A percentile compares a stretch with the other conserved stretches of the same genome.
Evolutionary conservation across 2,329 filamentous ascomycete genomes (phyloP).

Genomic region (Aspergillus fructus): DNA sequence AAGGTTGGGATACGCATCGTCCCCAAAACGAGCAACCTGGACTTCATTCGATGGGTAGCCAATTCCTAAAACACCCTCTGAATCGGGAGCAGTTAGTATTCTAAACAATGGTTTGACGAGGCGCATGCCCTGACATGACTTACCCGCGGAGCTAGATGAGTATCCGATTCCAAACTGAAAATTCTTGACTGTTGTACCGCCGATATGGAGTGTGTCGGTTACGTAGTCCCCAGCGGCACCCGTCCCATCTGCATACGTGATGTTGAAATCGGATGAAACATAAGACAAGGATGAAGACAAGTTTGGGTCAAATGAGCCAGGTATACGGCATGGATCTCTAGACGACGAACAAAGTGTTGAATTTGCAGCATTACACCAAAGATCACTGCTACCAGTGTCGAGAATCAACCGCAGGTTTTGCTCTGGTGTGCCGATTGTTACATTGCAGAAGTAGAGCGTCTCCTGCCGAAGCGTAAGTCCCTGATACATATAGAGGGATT

Average conservation of each 20-base stretch:
- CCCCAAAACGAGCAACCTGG: constrained; percentile 50
- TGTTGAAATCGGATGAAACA: constrained; percentile 77
- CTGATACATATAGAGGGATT: background rate
- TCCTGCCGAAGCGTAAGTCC: constrained; percentile 30
- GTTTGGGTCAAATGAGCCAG: constrained; percentile 55
- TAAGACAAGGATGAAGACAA: constrained; percentile 73
- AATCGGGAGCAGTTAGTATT: background rate
- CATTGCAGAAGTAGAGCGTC: constrained; percentile 60
- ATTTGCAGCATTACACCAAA: constrained; percentile 57
- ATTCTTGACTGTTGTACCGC: constrained; percentile 47
- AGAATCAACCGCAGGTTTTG: constrained; percentile 58
- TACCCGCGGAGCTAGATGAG: constrained; percentile 49
- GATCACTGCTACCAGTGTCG: constrained; percentile 63
- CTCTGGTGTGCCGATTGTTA: constrained; percentile 57
- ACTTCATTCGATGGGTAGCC: constrained; percentile 76
- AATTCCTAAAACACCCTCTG: constrained; percentile 79
- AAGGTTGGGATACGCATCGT: constrained; percentile 64
- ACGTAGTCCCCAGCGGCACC: constrained; percentile 77
- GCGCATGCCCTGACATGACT: constrained; percentile 8
- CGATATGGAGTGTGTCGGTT: constrained; percentile 65
- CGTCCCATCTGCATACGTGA: constrained; percentile 81
- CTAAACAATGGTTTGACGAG: background rate
- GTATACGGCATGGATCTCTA: constrained; percentile 43
- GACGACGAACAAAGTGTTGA: constrained; percentile 50
- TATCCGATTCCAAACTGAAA: constrained; percentile 64